A percentile compares a stretch with the other conserved stretches of the same genome.
phyloP scores from a whole-genome alignment of 768 basidiomycete species.

The Hypholoma fasciculare region DNA sequence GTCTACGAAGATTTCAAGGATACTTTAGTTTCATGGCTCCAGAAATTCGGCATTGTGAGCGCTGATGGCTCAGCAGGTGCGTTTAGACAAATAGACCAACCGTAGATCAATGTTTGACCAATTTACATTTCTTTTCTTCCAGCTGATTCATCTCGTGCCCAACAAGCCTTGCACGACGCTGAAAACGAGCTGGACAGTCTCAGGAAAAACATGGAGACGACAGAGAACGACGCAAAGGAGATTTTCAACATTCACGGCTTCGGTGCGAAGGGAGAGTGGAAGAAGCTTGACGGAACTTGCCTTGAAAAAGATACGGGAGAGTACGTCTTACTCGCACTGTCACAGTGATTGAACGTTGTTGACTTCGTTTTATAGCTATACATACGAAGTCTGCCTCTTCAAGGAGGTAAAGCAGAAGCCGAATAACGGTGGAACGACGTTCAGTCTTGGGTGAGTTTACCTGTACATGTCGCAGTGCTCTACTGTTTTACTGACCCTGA shows the following conservation, averaged over 20 bases:
- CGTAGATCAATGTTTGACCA: not conserved
- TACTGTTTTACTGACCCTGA: not conserved
- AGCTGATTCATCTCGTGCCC: slow-evolving; percentile 62
- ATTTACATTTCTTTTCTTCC: not conserved
- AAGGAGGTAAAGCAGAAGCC: slow-evolving; percentile 86
- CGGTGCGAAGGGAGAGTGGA: slow-evolving; percentile 89
- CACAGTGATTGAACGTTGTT: not conserved
- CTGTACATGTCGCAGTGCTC: not conserved
- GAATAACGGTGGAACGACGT: slow-evolving; percentile 69
- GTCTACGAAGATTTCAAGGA: slow-evolving; percentile 71
- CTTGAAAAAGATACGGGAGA: slow-evolving; percentile 85
- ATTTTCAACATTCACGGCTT: slow-evolving; percentile 68
- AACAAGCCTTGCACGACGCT: slow-evolving; percentile 60
- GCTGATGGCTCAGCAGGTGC: slow-evolving; percentile 42
- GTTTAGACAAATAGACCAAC: not conserved
- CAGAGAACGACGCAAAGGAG: slow-evolving; percentile 58
- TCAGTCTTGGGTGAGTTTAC: slow-evolving; percentile 78
- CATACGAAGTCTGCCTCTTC: slow-evolving; percentile 93
- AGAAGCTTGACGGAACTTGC: slow-evolving; percentile 86
- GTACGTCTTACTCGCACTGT: slow-evolving; percentile 47
- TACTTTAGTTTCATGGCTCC: slow-evolving; percentile 59
- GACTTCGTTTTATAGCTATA: slow-evolving; percentile 60
- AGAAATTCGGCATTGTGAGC: slow-evolving; percentile 59
- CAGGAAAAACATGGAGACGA: slow-evolving; percentile 52
- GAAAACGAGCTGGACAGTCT: slow-evolving; percentile 57